phyloP scores from a whole-genome alignment of 129 eudicot genomes.

The Helianthus tuberosus region DNA sequence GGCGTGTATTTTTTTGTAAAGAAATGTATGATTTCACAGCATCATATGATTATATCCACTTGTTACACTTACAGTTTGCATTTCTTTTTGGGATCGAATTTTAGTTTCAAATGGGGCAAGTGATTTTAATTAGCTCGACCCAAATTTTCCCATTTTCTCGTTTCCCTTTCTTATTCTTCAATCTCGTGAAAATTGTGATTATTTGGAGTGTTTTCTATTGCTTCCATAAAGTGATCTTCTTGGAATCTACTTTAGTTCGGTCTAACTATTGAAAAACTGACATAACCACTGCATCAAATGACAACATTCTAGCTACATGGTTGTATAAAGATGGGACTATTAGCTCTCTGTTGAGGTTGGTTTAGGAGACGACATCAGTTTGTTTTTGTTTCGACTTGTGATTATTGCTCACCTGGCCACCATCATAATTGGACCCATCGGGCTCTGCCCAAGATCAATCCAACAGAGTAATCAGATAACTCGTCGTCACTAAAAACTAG shows the following conservation, averaged over 20 bases:
- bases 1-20: no score
- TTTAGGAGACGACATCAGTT: slow-evolving; percentile 68
- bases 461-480: slow-evolving; percentile 94
- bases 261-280: slow-evolving; percentile 86
- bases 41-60: no score
- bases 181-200: slow-evolving; percentile 53
- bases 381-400: slow-evolving; percentile 63
- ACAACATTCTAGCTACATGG: slow-evolving; percentile 55
- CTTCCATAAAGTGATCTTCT: slow-evolving; percentile 46
- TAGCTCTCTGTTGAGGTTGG: slow-evolving; percentile 52
- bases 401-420: slow-evolving; percentile 50
- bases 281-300: slow-evolving; percentile 96
- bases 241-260: slow-evolving; percentile 55
- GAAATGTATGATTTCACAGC: no score
- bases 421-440: slow-evolving; percentile 62
- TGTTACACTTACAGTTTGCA: no score
- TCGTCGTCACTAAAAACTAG: slow-evolving; percentile 98
- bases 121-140: slow-evolving; percentile 47
- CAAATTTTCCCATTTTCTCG: slow-evolving; percentile 51
- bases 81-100: no score
- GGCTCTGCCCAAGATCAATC: slow-evolving; percentile 98
- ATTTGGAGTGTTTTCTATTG: slow-evolving; percentile 26
- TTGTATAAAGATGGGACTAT: slow-evolving; percentile 57
- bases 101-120: no score
- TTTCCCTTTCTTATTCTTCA: slow-evolving; percentile 68